phyloP scores from a whole-genome alignment of 2,329 filamentous ascomycete species.

The Fusarium sp. region DNA sequence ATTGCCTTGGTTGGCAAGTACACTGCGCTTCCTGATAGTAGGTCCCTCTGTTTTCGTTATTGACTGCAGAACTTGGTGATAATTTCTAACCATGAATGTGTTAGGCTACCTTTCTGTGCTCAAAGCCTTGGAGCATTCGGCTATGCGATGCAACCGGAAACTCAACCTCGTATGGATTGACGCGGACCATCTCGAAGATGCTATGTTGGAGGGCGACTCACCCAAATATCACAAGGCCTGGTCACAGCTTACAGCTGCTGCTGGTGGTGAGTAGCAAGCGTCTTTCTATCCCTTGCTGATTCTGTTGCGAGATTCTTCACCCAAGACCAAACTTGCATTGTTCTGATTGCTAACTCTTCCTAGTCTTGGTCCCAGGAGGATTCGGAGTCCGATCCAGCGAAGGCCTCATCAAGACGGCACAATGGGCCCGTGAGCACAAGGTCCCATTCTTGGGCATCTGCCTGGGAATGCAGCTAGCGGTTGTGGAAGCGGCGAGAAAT shows the following conservation, averaged over 20 bases:
- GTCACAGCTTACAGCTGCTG: background rate
- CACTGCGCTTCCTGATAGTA: constrained; percentile 52
- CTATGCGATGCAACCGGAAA: constrained; percentile 85
- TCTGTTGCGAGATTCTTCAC: background rate
- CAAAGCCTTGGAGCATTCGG: constrained; percentile 89
- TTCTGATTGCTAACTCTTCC: background rate
- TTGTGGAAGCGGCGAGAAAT: constrained; percentile 86
- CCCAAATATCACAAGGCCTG: constrained; percentile 80
- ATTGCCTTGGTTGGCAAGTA: constrained; percentile 98
- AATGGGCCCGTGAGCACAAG: constrained; percentile 85
- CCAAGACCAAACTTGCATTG: background rate
- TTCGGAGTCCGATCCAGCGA: constrained; percentile 77
- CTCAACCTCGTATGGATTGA: constrained; percentile 88
- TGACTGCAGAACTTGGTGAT: no score
- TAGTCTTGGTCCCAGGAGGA: constrained; percentile 72
- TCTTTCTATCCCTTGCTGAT: background rate
- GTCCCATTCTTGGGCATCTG: constrained; percentile 90
- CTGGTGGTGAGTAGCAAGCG: background rate
- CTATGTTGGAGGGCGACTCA: constrained; percentile 70
- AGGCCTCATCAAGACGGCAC: constrained; percentile 87
- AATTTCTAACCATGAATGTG: constrained; percentile 73
- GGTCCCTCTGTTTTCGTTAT: background rate
- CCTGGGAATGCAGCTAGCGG: constrained; percentile 91
- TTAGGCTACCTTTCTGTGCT: constrained; percentile 79
- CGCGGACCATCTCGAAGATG: constrained; percentile 81